Base-by-base conservation (phyloP, 2,329 filamentous ascomycete species). In the Colletotrichum orchidophilum region DNA sequence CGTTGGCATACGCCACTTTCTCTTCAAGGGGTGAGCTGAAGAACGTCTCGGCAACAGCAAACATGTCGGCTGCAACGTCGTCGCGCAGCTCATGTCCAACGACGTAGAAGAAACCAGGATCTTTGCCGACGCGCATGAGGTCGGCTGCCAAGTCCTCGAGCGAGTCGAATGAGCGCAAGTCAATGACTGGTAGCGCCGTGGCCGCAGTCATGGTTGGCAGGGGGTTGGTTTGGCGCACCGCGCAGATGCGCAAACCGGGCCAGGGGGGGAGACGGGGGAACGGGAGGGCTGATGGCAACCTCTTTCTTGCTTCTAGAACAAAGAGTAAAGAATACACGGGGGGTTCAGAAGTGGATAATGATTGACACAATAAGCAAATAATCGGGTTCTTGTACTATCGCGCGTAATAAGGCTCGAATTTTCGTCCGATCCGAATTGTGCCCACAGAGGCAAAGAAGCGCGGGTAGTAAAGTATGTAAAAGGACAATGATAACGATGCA, bases 31-130 rank as follows among this genome's bases (percentile, higher is more conserved):
- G 42, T 15, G 66, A 46, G 54, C 52, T 31, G 50, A 73, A 73
- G 33, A 73, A 73, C 5, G 35, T 21, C 6, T 70, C 35, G n/a
- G 72, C 72, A 24, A 73, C 53, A 2, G 33, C 42, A 42, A 73
- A 73, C 26, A 73, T 39, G 13, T 35, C 52, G n/a, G 62, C 66
- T n/a, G 72, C 66, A 2, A 62, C 72, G 26, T 62, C 62, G 66
- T 73, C 72, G 33, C 58, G 49, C 29, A 73, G 27, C 13, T 54
- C 66, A 49, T 73, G 72, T 1, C 72, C 72, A 9, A 73, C 66
- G 31, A 73, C 70, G 9, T 73, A 73, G 24, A 73, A 73, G 57
- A 73, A 73, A 50, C 72, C 72, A 3, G 72, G 72, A 39, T 73
- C 70, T 59, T 42, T 73, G 55, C 72, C 72, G 46, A 73, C 72